Conservation (phyloP, 768 basidiomycete species). For the Scleroderma citrinum region DNA sequence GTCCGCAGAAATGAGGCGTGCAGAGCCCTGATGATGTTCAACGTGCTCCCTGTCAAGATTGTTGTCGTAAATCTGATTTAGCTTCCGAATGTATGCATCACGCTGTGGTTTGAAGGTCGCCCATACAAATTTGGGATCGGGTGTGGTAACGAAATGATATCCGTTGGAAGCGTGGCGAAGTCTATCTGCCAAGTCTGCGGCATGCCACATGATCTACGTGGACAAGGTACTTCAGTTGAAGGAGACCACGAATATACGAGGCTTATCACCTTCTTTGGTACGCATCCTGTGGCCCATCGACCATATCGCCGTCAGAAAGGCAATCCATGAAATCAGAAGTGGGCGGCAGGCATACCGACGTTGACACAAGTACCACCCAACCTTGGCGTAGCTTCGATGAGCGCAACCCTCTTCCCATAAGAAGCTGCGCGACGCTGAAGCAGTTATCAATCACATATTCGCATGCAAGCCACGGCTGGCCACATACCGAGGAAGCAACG, state of each 20-base stretch:
- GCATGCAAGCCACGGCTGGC: background rate
- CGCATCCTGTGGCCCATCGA: conserved; percentile 62
- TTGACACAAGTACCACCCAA: conserved; percentile 98
- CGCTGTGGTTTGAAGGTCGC: conserved; percentile 85
- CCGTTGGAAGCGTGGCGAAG: conserved; percentile 67
- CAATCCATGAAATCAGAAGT: background rate
- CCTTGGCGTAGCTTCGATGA: conserved; percentile 69
- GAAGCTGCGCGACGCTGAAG: conserved; percentile 82
- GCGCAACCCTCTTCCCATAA: conserved; percentile 90
- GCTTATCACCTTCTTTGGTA: conserved; percentile 81
- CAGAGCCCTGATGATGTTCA: conserved; percentile 79
- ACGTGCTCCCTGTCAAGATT: conserved; percentile 87
- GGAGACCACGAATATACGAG: background rate
- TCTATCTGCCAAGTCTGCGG: conserved; percentile 84
- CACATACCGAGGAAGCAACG: conserved; percentile 74
- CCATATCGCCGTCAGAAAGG: conserved; percentile 3
- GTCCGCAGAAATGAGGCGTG: conserved; percentile 60
- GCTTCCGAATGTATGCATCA: conserved; percentile 86
- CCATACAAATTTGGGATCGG: conserved; percentile 77
- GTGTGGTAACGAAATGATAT: conserved; percentile 63
- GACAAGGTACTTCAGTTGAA: background rate
- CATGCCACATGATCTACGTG: conserved; percentile 93
- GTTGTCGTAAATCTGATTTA: conserved; percentile 88
- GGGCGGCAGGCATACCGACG: conserved; percentile 59
- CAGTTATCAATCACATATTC: background rate